Evolutionary conservation across 192 early-diverging fungal species (phyloP).

Genomic region (Cetraspora pellucida): DNA sequence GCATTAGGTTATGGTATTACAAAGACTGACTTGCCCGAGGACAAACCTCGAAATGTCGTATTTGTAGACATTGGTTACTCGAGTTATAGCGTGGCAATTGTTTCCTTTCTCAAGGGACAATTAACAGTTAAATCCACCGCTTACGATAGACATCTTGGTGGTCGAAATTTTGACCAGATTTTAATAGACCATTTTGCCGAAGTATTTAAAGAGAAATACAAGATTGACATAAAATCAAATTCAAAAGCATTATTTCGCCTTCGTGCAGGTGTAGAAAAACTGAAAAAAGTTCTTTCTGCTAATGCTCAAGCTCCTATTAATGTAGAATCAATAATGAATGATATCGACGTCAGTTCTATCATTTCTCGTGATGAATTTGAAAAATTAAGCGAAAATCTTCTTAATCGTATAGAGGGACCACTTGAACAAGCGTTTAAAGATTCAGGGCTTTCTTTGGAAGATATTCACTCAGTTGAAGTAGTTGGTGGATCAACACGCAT

Average conservation of each 20-base stretch:
- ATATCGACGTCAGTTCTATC: conserved; percentile 87
- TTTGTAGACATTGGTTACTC: conserved; percentile 96
- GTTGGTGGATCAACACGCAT: conserved; percentile 95
- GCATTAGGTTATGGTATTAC: conserved; percentile 99
- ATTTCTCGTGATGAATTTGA: conserved; percentile 86
- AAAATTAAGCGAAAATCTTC: conserved; percentile 72
- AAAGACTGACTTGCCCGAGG: conserved; percentile 95
- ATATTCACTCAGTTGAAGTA: conserved; percentile 94
- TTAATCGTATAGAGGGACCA: conserved; percentile 71
- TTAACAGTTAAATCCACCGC: conserved; percentile 88
- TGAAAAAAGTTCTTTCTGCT: conserved; percentile 95
- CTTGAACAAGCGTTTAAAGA: conserved; percentile 76
- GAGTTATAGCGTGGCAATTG: conserved; percentile 80
- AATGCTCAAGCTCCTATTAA: conserved; percentile 90
- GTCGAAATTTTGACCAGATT: conserved; percentile 92
- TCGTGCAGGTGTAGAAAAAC: conserved; percentile 85
- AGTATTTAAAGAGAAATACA: conserved; percentile 93
- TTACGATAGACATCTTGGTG: conserved; percentile 93
- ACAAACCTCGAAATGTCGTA: conserved; percentile 85
- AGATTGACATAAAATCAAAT: conserved; percentile 88
- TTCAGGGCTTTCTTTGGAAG: conserved; percentile 71
- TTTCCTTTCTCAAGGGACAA: conserved; percentile 95
- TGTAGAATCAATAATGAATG: conserved; percentile 96
- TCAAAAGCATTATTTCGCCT: conserved; percentile 90
- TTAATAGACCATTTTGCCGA: conserved; percentile 83